A percentile compares a stretch with the other conserved stretches of the same genome.
phyloP scores from a whole-genome alignment of 805 yeast species.

The Debaryomyces prosopidis region DNA sequence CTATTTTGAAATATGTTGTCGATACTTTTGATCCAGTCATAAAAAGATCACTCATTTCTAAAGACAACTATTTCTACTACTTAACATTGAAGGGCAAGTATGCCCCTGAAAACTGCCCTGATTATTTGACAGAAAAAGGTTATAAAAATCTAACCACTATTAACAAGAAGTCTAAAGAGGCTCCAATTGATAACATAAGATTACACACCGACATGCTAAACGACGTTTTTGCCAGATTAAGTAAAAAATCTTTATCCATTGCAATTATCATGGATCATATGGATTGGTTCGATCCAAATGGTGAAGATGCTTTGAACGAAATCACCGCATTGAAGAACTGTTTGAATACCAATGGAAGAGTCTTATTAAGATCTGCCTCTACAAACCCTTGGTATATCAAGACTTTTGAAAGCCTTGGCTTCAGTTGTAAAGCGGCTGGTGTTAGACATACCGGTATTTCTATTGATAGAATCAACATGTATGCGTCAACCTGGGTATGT shows the following conservation, averaged over 20 bases:
- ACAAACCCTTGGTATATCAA: conserved; percentile 75
- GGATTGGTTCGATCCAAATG: conserved; percentile 83
- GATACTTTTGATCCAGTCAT: conserved; percentile 81
- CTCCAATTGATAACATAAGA: conserved; percentile 69
- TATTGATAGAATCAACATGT: conserved; percentile 84
- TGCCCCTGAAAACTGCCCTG: conserved; percentile 68
- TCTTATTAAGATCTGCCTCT: conserved; percentile 74
- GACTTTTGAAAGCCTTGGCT: conserved; percentile 67
- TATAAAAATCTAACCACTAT: conserved; percentile 47
- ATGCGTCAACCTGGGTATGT: conserved; percentile 87
- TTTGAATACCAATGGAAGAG: conserved; percentile 68
- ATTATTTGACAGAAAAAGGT: conserved; percentile 63
- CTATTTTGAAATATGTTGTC: conserved; percentile 67
- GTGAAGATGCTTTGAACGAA: conserved; percentile 64
- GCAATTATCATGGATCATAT: conserved; percentile 89
- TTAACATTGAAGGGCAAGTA: conserved; percentile 65
- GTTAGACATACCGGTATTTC: conserved; percentile 61
- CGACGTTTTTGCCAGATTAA: conserved; percentile 70
- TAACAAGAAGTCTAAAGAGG: conserved; percentile 23
- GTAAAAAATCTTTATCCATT: conserved; percentile 63
- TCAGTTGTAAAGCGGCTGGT: conserved; percentile 67
- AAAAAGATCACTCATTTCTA: conserved; percentile 59
- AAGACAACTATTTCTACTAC: conserved; percentile 78
- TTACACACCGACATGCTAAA: conserved; percentile 77
- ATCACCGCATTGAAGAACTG: conserved; percentile 64